Conservation (phyloP, 1,284 basidiomycete species). For the Fomitopsis betulina region DNA sequence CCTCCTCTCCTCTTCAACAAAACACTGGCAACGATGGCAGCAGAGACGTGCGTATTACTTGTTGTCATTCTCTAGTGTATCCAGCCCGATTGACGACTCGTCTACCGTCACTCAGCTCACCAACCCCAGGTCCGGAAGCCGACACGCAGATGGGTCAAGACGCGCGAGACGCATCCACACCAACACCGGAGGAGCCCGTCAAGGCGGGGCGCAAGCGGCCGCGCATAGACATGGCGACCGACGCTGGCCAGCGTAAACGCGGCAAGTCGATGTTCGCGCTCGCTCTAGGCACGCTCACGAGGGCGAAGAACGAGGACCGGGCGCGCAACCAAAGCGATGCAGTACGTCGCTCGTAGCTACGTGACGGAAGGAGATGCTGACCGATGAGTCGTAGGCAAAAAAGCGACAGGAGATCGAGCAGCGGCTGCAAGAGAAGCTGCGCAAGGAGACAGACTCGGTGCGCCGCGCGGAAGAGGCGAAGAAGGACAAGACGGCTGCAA, state of each 20-base stretch:
- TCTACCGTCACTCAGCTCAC: not conserved
- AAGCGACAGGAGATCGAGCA: slow-evolving; percentile 76
- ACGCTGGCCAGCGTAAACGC: slow-evolving; percentile 59
- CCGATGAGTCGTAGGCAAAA: slow-evolving; percentile 49
- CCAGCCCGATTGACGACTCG: not conserved
- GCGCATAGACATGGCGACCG: slow-evolving; percentile 57
- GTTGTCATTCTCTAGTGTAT: not conserved
- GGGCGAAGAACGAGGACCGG: slow-evolving; percentile 78
- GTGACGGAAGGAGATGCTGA: not conserved
- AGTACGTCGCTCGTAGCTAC: slow-evolving; percentile 35
- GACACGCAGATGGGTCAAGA: slow-evolving; percentile 4
- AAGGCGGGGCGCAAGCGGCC: slow-evolving; percentile 44
- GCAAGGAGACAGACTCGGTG: slow-evolving; percentile 78
- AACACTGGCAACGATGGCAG: not conserved
- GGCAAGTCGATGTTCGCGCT: slow-evolving; percentile 83
- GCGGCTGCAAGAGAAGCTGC: slow-evolving; percentile 73
- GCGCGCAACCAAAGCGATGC: slow-evolving; percentile 75
- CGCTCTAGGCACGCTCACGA: slow-evolving; percentile 73
- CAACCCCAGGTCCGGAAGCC: slow-evolving; percentile 2
- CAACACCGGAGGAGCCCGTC: not conserved
- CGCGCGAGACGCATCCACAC: not conserved
- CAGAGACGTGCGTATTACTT: slow-evolving; percentile 1
- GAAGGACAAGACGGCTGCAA: slow-evolving; percentile 70
- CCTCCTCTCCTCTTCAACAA: not conserved
- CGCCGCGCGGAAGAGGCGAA: slow-evolving; percentile 78